Conservation (phyloP, 2,329 filamentous ascomycete species). For the Neopestalotiopsis sp. region DNA sequence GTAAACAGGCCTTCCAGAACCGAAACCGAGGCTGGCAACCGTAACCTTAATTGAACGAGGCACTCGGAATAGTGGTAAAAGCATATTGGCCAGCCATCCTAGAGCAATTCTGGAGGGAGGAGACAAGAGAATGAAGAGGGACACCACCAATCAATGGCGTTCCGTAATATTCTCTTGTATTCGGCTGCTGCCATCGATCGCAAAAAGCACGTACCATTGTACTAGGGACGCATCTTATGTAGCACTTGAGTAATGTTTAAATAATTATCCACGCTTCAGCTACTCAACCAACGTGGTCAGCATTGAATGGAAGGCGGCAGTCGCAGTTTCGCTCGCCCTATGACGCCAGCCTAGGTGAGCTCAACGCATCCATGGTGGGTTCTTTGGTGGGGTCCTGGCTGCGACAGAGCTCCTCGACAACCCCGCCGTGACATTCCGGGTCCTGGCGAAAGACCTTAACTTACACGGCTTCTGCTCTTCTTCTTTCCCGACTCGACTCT, state of each 20-base stretch:
- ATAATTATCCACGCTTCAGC: not conserved
- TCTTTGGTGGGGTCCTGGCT: slow-evolving; percentile 10
- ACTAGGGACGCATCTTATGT: not conserved
- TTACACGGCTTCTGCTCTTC: slow-evolving; percentile 3
- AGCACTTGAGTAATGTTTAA: not conserved
- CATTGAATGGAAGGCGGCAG: not conserved
- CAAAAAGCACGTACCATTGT: no score
- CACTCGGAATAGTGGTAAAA: not conserved
- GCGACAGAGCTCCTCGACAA: slow-evolving; percentile 13
- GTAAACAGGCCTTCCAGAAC: not conserved
- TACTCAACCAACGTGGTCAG: not conserved
- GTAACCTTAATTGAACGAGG: not conserved
- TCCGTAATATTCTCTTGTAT: not conserved
- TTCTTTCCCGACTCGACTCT: not conserved
- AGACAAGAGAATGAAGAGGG: not conserved
- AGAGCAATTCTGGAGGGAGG: not conserved
- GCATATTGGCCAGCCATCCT: not conserved
- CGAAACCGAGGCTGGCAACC: not conserved
- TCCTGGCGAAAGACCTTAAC: slow-evolving; percentile 15
- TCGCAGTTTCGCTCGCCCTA: not conserved
- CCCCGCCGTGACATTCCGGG: slow-evolving; percentile 14
- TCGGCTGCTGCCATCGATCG: not conserved
- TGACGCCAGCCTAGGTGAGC: slow-evolving; percentile 2
- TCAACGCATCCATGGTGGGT: slow-evolving; percentile 11
- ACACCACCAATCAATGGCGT: not conserved